These are phyloP conservation scores for Stagonosporopsis cucurbitacearum DNA, from an alignment of 2,329 filamentous ascomycete genomes.

Conservation along the genomic window DNA sequence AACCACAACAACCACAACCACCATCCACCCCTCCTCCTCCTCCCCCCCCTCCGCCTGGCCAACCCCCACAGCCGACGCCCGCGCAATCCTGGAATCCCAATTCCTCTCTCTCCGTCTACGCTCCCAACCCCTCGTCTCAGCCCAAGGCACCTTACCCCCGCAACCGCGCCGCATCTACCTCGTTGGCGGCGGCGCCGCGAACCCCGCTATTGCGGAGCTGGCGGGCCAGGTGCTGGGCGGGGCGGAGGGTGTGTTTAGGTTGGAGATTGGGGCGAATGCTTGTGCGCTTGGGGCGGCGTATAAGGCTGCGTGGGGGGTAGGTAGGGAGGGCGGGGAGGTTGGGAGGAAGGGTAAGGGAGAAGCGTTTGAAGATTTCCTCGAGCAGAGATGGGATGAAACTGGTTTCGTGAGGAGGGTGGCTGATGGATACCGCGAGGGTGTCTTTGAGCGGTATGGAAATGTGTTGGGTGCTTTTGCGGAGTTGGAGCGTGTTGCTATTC, in stretches of 20 bases:
- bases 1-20: conserved; percentile 27
- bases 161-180: conserved; percentile 92
- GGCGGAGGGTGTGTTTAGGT: conserved; percentile 85
- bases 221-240: conserved; percentile 89
- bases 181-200: conserved; percentile 88
- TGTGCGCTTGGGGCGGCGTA: conserved; percentile 94
- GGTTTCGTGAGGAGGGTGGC: conserved; percentile 83
- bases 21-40: conserved; percentile 5
- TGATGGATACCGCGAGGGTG: conserved; percentile 75
- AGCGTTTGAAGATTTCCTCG: conserved; percentile 89
- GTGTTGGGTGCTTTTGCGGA: conserved; percentile 77
- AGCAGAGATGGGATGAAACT: conserved; percentile 82
- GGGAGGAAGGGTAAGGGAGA: conserved; percentile 70
- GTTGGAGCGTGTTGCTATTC: conserved; percentile 73
- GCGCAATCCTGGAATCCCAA: conserved; percentile 92
- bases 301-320: conserved; percentile 92
- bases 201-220: conserved; percentile 84
- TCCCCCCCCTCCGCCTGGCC: conserved; percentile 53
- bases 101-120: conserved; percentile 89
- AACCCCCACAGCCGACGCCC: conserved; percentile 71
- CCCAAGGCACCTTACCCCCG: conserved; percentile 67
- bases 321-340: conserved; percentile 70
- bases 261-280: conserved; percentile 94
- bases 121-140: conserved; percentile 73
- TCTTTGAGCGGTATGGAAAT: conserved; percentile 79